These are phyloP conservation scores for Xerocomellus intermedius DNA, from an alignment of 768 basidiomycete species.

Conservation along the genomic window DNA sequence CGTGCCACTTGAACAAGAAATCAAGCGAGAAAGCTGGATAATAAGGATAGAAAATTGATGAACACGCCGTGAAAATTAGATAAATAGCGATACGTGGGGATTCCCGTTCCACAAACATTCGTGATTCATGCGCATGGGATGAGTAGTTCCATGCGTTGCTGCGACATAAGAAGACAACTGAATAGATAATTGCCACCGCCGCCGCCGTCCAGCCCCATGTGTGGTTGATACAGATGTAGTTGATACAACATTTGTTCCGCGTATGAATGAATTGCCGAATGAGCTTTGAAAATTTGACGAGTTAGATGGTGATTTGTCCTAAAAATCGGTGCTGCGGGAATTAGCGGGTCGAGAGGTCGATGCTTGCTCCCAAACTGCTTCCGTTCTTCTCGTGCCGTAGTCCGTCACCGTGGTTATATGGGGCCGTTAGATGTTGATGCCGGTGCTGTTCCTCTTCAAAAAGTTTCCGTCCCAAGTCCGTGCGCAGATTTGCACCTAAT, in stretches of 20 bases:
- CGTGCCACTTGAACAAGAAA: slow-evolving; percentile 16
- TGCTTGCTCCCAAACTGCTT: slow-evolving; percentile 29
- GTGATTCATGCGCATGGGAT: slow-evolving; percentile 25
- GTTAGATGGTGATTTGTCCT: slow-evolving; percentile 12
- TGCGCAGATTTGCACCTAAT: slow-evolving; percentile 52
- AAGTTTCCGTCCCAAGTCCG: slow-evolving; percentile 63
- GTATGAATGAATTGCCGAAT: slow-evolving; percentile 23
- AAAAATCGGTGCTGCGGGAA: slow-evolving; percentile 5
- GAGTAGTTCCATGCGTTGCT: slow-evolving; percentile 22
- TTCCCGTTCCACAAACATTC: slow-evolving; percentile 24
- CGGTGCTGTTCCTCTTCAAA: slow-evolving; percentile 71
- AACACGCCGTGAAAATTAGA: slow-evolving; percentile 17
- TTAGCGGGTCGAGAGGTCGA: slow-evolving; percentile 30
- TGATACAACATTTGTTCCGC: slow-evolving; percentile 35
- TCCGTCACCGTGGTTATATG: slow-evolving; percentile 21
- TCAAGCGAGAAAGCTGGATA: slow-evolving; percentile 21
- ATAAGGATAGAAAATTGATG: slow-evolving; percentile 28
- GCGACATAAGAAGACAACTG: slow-evolving; percentile 29
- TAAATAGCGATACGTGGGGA: slow-evolving; percentile 16
- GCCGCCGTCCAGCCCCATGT: slow-evolving; percentile 23
- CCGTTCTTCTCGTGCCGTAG: slow-evolving; percentile 27
- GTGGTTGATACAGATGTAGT: slow-evolving; percentile 36
- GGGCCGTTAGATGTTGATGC: slow-evolving; percentile 24
- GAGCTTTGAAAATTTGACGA: slow-evolving; percentile 15
- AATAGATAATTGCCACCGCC: slow-evolving; percentile 31